Conservation (phyloP, 805 yeast species). For the Lachancea fermentati region DNA sequence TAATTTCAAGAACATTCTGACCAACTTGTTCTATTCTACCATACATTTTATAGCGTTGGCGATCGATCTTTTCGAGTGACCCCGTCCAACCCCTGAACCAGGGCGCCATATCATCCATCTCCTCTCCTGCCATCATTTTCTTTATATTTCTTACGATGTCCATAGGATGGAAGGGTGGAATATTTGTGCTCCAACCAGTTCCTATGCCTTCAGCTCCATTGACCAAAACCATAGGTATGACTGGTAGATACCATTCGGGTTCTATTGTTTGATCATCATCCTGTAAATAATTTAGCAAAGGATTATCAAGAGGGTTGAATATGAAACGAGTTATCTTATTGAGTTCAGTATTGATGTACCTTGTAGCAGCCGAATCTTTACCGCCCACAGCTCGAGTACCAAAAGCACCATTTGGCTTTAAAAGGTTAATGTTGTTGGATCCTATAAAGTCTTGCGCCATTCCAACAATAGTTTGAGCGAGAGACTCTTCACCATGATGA, state of each 20-base stretch:
- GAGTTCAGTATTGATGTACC: slow-evolving; percentile 89
- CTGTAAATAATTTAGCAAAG: slow-evolving; percentile 69
- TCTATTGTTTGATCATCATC: slow-evolving; percentile 94
- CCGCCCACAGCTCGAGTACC: slow-evolving; percentile 97
- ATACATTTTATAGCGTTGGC: slow-evolving; percentile 67
- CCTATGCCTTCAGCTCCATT: slow-evolving; percentile 98
- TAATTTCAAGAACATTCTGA: slow-evolving; percentile 74
- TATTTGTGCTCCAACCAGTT: slow-evolving; percentile 95
- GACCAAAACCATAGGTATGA: slow-evolving; percentile 90
- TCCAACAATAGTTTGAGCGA: slow-evolving; percentile 86
- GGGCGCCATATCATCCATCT: slow-evolving; percentile 68
- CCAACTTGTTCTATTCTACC: slow-evolving; percentile 82
- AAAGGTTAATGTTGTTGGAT: slow-evolving; percentile 75
- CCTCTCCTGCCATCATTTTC: slow-evolving; percentile 67
- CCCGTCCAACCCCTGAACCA: slow-evolving; percentile 98
- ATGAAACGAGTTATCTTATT: slow-evolving; percentile 68
- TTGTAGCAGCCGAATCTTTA: slow-evolving; percentile 96
- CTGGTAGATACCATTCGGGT: slow-evolving; percentile 92
- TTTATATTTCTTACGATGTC: slow-evolving; percentile 75
- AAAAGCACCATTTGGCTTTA: slow-evolving; percentile 90
- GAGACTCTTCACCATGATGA: slow-evolving; percentile 90
- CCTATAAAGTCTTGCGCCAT: slow-evolving; percentile 95
- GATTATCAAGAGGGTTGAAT: slow-evolving; percentile 75
- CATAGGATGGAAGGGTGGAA: slow-evolving; percentile 83
- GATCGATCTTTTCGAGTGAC: slow-evolving; percentile 52